A percentile compares a stretch with the other conserved stretches of the same genome.
These are phyloP conservation scores for Russula sp. DNA, from an alignment of 768 basidiomycete genomes.

Conservation along the genomic window DNA sequence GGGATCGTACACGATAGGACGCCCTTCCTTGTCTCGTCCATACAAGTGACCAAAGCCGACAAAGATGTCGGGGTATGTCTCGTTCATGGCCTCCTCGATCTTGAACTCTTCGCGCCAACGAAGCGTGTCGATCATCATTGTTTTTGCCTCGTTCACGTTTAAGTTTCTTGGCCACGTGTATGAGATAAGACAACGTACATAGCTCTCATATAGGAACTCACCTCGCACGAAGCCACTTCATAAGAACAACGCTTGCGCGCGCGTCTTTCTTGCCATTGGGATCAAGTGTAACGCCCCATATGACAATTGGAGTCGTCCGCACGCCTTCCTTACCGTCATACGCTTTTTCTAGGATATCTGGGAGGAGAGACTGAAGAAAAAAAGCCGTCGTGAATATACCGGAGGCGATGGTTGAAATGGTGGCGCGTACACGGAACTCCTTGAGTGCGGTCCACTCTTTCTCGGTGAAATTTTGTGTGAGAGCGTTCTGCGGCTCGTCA, in stretches of 20 bases:
- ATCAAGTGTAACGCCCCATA: constrained; percentile 72
- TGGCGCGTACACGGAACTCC: constrained; percentile 51
- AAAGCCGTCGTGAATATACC: not conserved
- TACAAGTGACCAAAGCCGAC: constrained; percentile 54
- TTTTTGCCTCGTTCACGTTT: constrained; percentile 43
- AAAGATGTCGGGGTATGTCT: constrained; percentile 31
- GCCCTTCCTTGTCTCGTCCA: constrained; percentile 64
- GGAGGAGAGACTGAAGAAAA: constrained; percentile 32
- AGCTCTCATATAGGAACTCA: constrained; percentile 24
- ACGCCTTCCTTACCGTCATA: constrained; percentile 52
- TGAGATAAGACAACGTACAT: not conserved
- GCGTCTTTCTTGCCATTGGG: constrained; percentile 51
- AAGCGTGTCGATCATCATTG: constrained; percentile 63
- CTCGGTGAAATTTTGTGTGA: constrained; percentile 63
- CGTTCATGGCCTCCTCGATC: constrained; percentile 50
- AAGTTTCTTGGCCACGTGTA: constrained; percentile 36
- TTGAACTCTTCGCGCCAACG: constrained; percentile 65
- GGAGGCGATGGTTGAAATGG: not conserved
- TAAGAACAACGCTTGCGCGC: constrained; percentile 62
- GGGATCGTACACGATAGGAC: constrained; percentile 59
- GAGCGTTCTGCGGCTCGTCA: constrained; percentile 56
- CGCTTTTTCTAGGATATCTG: constrained; percentile 49
- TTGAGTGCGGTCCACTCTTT: constrained; percentile 67
- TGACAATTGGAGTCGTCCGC: constrained; percentile 40
- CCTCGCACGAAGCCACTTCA: constrained; percentile 81